Percentiles rank a stretch among this genome's conserved stretches.
phyloP scores from a whole-genome alignment of 805 yeast species.

The Ogataea nakhonphanomensis region DNA sequence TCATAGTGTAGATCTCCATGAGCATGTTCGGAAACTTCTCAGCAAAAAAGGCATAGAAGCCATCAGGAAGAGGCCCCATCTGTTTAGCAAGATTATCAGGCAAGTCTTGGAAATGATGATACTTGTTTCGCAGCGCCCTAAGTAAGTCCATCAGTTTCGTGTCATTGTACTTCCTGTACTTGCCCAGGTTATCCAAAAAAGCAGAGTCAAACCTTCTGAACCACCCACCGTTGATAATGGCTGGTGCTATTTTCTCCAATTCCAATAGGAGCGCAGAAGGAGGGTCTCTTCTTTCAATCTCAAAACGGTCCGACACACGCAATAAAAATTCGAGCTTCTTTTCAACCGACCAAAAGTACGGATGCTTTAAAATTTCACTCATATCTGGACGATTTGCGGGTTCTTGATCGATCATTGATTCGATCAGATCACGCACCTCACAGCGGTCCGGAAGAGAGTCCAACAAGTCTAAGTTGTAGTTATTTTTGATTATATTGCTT shows the following conservation, averaged over 20 bases:
- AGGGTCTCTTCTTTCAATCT: slow-evolving; percentile 83
- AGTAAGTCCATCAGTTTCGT: slow-evolving; percentile 78
- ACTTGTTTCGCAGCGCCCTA: slow-evolving; percentile 87
- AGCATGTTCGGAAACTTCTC: slow-evolving; percentile 72
- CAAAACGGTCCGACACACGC: slow-evolving; percentile 88
- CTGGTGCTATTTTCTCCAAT: slow-evolving; percentile 67
- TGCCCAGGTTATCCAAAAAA: slow-evolving; percentile 81
- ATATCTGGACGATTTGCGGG: slow-evolving; percentile 76
- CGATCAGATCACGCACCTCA: slow-evolving; percentile 73
- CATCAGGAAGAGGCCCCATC: slow-evolving; percentile 81
- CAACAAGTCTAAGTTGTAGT: slow-evolving; percentile 49
- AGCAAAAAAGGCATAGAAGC: slow-evolving; percentile 76
- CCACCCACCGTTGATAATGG: slow-evolving; percentile 74
- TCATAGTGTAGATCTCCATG: slow-evolving; percentile 68
- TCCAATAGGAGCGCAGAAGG: slow-evolving; percentile 51
- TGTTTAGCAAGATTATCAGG: slow-evolving; percentile 60
- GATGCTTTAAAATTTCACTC: slow-evolving; percentile 66
- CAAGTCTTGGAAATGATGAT: slow-evolving; percentile 90
- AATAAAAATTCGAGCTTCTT: slow-evolving; percentile 80
- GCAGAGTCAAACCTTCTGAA: slow-evolving; percentile 62
- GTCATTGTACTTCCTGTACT: slow-evolving; percentile 82
- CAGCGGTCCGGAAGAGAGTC: slow-evolving; percentile 41
- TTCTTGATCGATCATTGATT: slow-evolving; percentile 64
- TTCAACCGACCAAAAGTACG: slow-evolving; percentile 77
- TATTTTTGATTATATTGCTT: slow-evolving; percentile 76